phyloP scores from a whole-genome alignment of 2,329 filamentous ascomycete genomes.

The Neodidymelliopsis sp. region DNA sequence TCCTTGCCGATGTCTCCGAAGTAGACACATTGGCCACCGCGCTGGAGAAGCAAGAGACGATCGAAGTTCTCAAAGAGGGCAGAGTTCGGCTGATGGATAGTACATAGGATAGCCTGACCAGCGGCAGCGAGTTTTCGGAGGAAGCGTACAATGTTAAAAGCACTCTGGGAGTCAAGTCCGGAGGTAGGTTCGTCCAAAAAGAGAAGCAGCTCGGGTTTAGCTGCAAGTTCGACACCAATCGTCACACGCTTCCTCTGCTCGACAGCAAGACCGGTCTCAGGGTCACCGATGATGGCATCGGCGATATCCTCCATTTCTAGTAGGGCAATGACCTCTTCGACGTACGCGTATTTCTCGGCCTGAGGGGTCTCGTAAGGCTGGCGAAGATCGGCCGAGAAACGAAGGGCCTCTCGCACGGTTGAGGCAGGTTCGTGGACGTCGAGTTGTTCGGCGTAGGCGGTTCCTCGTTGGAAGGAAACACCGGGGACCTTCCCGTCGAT shows the following conservation, averaged over 20 bases:
- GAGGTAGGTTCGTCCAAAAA: conserved; percentile 83
- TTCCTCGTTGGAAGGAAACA: conserved; percentile 69
- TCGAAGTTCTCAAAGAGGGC: conserved; percentile 90
- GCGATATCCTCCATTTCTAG: conserved; percentile 72
- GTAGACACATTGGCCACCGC: conserved; percentile 82
- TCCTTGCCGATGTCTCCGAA: conserved; percentile 85
- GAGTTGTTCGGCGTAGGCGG: conserved; percentile 70
- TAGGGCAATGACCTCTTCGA: conserved; percentile 70
- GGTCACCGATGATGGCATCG: conserved; percentile 70
- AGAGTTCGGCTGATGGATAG: conserved; percentile 89
- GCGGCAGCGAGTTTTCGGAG: conserved; percentile 78
- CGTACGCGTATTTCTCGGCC: conserved; percentile 69
- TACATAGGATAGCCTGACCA: conserved; percentile 88
- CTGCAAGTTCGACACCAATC: conserved; percentile 66
- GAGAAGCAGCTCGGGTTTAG: conserved; percentile 74
- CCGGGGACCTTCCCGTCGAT: conserved; percentile 66
- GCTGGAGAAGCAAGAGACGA: conserved; percentile 77
- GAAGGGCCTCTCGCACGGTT: conserved; percentile 70
- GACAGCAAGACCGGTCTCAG: conserved; percentile 67
- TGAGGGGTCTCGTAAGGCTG: conserved; percentile 66
- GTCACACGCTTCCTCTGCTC: conserved; percentile 69
- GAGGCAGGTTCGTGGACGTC: conserved; percentile 69
- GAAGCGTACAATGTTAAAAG: conserved; percentile 80
- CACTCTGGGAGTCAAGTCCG: conserved; percentile 74
- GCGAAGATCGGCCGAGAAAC: conserved; percentile 70